Conservation (phyloP, 192 early-diverging fungal species). For the Backusella luteola region DNA sequence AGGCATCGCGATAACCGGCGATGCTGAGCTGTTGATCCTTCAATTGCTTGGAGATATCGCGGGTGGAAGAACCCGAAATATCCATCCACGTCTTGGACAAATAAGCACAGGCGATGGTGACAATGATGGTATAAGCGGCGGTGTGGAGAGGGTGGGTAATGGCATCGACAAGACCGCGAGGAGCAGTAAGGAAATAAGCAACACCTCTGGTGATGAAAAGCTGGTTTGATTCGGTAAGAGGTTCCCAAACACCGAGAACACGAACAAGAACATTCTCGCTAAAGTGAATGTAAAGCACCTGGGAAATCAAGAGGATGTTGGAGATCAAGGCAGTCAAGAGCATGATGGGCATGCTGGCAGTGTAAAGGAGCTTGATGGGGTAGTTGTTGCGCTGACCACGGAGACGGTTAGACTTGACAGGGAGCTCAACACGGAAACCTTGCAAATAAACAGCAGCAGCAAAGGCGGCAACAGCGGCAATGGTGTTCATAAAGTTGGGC, state of each 20-base stretch:
- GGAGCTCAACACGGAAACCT: constrained; percentile 99
- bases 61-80: constrained; percentile 94
- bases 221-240: constrained; percentile 89
- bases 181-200: constrained; percentile 97
- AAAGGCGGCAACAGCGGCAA: constrained; percentile 86
- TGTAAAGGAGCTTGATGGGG: constrained; percentile 99
- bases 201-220: constrained; percentile 89
- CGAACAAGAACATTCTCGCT: constrained; percentile 92
- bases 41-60: constrained; percentile 95
- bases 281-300: constrained; percentile 95
- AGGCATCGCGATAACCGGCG: constrained; percentile 88
- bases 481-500: constrained; percentile 87
- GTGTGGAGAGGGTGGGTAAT: constrained; percentile 95
- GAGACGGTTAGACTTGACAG: constrained; percentile 91
- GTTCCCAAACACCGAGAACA: constrained; percentile 96
- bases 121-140: constrained; percentile 86
- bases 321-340: constrained; percentile 95
- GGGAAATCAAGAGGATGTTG: constrained; percentile 97
- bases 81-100: constrained; percentile 99
- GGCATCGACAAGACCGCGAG: constrained; percentile 78
- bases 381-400: constrained; percentile 97
- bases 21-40: constrained; percentile 97
- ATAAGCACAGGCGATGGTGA: constrained; percentile 90
- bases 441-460: constrained; percentile 91
- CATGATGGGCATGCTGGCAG: constrained; percentile 99